Conservation (phyloP, 2,329 filamentous ascomycete species). For the Thelonectria discophora region DNA sequence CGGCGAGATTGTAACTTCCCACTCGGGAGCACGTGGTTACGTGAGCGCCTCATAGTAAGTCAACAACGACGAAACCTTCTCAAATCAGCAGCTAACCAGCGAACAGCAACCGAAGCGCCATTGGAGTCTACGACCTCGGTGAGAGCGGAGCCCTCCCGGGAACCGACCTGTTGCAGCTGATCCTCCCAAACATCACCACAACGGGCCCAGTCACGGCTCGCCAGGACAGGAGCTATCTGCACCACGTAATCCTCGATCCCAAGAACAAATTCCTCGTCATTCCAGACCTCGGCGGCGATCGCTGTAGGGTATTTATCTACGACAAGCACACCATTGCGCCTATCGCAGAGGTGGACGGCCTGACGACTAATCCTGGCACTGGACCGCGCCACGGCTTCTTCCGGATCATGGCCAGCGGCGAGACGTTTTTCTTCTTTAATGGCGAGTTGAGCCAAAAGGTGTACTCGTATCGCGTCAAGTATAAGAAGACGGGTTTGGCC, state of each 20-base stretch:
- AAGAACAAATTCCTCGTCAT: slow-evolving; percentile 35
- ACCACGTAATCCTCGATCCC: slow-evolving; percentile 38
- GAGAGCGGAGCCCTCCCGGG: slow-evolving; percentile 29
- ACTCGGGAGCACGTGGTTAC: slow-evolving; percentile 28
- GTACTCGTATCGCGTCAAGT: slow-evolving; percentile 37
- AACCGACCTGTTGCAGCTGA: slow-evolving; percentile 28
- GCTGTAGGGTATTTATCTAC: slow-evolving; percentile 33
- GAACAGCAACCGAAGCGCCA: slow-evolving; percentile 27
- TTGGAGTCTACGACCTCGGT: slow-evolving; percentile 28
- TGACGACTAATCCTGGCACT: slow-evolving; percentile 26
- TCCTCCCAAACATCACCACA: slow-evolving; percentile 30
- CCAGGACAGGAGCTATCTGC: slow-evolving; percentile 37
- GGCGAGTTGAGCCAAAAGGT: slow-evolving; percentile 39
- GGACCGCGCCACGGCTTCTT: slow-evolving; percentile 39
- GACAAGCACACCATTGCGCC: slow-evolving; percentile 35
- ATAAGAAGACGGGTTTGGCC: slow-evolving; percentile 18
- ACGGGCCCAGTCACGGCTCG: slow-evolving; percentile 32
- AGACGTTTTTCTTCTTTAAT: slow-evolving; percentile 39
- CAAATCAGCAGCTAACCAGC: background rate
- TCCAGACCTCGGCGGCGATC: slow-evolving; percentile 36
- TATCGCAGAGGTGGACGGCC: slow-evolving; percentile 27
- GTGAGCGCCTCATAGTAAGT: slow-evolving; percentile 38
- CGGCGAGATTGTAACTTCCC: slow-evolving; percentile 30
- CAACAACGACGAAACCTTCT: too few species aligned
- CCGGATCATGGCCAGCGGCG: slow-evolving; percentile 30